Evolutionary conservation across 2,329 filamentous ascomycete genomes (phyloP).

Genomic region (Fusarium odoratissimum): DNA sequence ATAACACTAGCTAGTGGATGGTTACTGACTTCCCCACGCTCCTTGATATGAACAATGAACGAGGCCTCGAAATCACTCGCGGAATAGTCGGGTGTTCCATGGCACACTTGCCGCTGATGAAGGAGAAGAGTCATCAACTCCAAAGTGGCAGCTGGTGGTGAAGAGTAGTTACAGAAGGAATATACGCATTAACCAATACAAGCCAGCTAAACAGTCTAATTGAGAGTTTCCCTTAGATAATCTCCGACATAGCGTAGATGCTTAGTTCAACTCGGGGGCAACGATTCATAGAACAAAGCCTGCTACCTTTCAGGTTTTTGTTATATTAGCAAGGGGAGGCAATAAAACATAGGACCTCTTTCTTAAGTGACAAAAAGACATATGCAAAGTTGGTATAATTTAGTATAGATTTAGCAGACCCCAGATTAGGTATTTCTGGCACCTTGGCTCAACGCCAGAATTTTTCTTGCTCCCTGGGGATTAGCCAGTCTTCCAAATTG

Average conservation of each 20-base stretch:
- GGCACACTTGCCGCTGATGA: not conserved
- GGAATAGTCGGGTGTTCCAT: not conserved
- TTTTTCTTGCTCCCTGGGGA: not conserved
- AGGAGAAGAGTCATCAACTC: not conserved
- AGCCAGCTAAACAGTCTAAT: not conserved
- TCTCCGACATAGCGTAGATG: not conserved
- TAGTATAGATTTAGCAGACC: not conserved
- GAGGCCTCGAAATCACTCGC: not conserved
- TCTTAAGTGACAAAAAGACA: not conserved
- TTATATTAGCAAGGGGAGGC: not conserved
- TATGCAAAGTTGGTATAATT: not conserved
- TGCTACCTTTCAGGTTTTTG: not conserved
- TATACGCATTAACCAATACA: not conserved
- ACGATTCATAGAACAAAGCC: not conserved
- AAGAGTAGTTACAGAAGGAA: not conserved
- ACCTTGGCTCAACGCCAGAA: not conserved
- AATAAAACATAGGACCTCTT: not conserved
- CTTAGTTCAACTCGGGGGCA: not conserved
- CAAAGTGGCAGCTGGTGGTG: not conserved
- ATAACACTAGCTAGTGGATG: not conserved
- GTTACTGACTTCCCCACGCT: not conserved
- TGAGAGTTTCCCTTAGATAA: not conserved
- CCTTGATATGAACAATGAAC: not conserved
- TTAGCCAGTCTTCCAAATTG: not conserved
- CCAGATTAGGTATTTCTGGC: not conserved